Evolutionary conservation across 257 asterid genomes (phyloP), one percentile per base, ranked within the genome.

Genomic region (Salvia hispanica): DNA sequence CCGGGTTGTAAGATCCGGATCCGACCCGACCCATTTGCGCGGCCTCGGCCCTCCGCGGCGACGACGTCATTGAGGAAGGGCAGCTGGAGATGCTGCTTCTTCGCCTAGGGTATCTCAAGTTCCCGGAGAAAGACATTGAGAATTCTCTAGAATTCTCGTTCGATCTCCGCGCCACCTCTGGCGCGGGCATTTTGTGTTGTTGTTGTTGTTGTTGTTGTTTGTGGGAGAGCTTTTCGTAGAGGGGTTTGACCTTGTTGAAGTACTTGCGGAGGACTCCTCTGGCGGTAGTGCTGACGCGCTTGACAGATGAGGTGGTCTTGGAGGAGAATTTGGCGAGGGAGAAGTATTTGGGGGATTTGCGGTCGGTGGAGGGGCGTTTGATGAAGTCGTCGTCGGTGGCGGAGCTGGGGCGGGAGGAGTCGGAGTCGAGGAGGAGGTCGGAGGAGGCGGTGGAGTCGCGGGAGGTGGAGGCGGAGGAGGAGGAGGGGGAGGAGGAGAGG

Each of bases 21-120:
- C 69, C 73, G 55, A 43, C 58, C 65, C 80, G 77, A 34, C 67
- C 81, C 79, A 13, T 59, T 40, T 76, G 74, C 1, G 79, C 50
- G 39, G 55, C 75, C 5, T 70, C 74, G 8, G 78, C 76, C 40
- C 81, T 95, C 51, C 77, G 82, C 0, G 98, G 98, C 0, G 98
- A 92, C 5, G 98, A 89, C 79, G 77, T 71, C 85, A 87, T 89
- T 50, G 96, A 89, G 33, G 95, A 85, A 0, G 98, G 98, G 69
- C 98, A 92, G 81, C 98, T 92, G 16, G 95, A 76, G 0, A 79
- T 77, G 57, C 72, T 74, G 59, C 83, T 82, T 52, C 83, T 85
- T 37, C 78, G 78, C 31, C 80, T 79, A 9, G 92, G 89, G 45
- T 83, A 87, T 76, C 80, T 81, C 53, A 87, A 64, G 45, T 85